Evolutionary conservation across 1,139 yeast species (phyloP).

Genomic region (Lodderomyces margitis): DNA sequence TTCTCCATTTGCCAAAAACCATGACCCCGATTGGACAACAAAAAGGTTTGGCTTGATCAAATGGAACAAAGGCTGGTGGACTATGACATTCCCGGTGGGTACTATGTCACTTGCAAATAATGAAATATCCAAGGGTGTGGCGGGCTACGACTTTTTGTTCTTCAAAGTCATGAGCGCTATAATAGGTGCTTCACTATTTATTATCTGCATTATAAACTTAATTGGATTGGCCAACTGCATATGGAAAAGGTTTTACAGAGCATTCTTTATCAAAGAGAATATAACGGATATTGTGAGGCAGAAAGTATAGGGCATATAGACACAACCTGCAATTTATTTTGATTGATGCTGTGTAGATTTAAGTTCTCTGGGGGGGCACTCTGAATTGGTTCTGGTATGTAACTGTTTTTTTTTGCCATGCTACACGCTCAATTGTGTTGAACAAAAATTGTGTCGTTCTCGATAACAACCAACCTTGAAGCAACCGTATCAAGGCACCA

Average conservation of each 20-base stretch:
- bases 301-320: slow-evolving; percentile 2
- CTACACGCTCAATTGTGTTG: too few species aligned
- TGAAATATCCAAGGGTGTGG: slow-evolving; percentile 41
- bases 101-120: slow-evolving; percentile 67
- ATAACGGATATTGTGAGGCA: background rate
- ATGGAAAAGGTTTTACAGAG: slow-evolving; percentile 1
- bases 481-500: too few species aligned
- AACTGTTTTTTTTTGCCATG: too few species aligned
- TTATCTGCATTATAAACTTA: slow-evolving; percentile 12
- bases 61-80: slow-evolving; percentile 74
- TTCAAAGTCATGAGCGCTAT: slow-evolving; percentile 62
- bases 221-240: slow-evolving; percentile 8
- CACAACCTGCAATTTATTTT: too few species aligned
- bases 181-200: slow-evolving; percentile 46
- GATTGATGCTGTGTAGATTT: too few species aligned
- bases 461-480: too few species aligned
- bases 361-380: too few species aligned
- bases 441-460: too few species aligned
- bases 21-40: slow-evolving; percentile 21
- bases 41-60: slow-evolving; percentile 27
- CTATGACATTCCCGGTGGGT: slow-evolving; percentile 86
- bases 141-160: slow-evolving; percentile 23
- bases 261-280: background rate
- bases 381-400: too few species aligned
- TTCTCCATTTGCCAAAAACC: slow-evolving; percentile 27